Conservation (phyloP, 2,329 filamentous ascomycete genomes). For the Zymoseptoria ardabiliae region DNA sequence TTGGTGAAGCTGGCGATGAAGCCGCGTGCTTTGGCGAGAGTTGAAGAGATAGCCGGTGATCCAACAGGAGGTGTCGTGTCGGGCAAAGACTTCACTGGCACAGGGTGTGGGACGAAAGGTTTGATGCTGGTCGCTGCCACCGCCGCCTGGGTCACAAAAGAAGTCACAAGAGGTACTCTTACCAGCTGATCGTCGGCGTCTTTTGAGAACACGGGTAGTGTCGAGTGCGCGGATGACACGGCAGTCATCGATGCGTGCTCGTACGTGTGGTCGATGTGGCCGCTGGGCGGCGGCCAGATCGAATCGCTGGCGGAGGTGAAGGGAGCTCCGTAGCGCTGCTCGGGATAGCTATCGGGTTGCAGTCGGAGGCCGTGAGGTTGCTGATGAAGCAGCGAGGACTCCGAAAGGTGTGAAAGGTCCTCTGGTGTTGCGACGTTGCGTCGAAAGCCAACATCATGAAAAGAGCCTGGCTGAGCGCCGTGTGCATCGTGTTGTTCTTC, state of each 20-base stretch:
- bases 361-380: too few relatives aligned
- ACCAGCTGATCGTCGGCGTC: not conserved
- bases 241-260: not conserved
- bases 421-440: not conserved
- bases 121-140: not conserved
- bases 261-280: not conserved
- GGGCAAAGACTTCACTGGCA: not conserved
- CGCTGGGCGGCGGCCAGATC: too few relatives aligned
- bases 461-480: not conserved
- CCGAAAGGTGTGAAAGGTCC: not conserved
- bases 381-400: too few relatives aligned
- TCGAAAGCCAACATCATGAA: not conserved
- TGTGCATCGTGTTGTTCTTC: not conserved
- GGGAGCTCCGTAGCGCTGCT: too few relatives aligned
- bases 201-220: not conserved
- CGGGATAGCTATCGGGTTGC: too few relatives aligned
- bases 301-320: too few relatives aligned
- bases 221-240: not conserved
- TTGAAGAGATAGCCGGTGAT: not conserved
- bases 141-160: not conserved
- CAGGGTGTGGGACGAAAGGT: not conserved
- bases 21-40: not conserved
- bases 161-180: not conserved
- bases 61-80: not conserved
- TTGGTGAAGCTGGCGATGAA: conserved; percentile 9